Evolutionary conservation across 169 alveolate genomes (phyloP), one percentile per base, ranked within the genome.

Genomic region (Cryptosporidium felis): DNA sequence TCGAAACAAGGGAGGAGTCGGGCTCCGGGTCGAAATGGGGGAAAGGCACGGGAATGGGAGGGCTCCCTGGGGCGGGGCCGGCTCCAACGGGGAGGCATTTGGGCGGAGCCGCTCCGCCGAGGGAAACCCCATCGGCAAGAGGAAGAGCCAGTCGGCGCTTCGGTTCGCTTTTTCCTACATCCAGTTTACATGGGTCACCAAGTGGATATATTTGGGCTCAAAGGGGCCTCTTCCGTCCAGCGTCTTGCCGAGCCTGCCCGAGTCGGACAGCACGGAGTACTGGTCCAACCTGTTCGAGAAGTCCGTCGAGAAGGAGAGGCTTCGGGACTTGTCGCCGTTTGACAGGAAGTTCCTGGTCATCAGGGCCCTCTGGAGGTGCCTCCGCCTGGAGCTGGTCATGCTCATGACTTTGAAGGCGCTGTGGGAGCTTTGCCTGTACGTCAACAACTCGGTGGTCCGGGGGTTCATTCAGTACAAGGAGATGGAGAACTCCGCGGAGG

Each of bases 131-230:
- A 53, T 74, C 14, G 10, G 38, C 12, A 74, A 40, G 59, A 28
- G 40, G 44, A 74, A 56, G 0, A 26, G 41, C n/a, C 85, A 74
- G 18, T 34, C 74, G 5, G 51, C 47, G 66, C 26, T 74, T 9
- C 38, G 67, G 14, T 74, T 53, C 23, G 60, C 30, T 12, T 56
- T 36, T 23, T 53, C 67, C 9, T 56, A 56, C 40, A n/a, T 74
- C 14, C 85, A 74, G 18, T 74, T 74, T 36, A 51, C 85, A 12
- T 74, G 85, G 85, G 85, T 36, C 16, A 74, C 85, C 23, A 74
- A 74, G 23, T 74, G 85, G 85, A 47, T 74, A 38, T 74, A 74
- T 56, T 74, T 74, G 41, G 85, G 85, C 5, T 74, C 74, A 1
- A 74, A 18, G 9, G 56, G 30, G 32, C 46, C 85, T 32, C 67